These are phyloP conservation scores for Glomus cerebriforme DNA, from an alignment of 192 early-diverging fungal genomes.

Conservation along the genomic window DNA sequence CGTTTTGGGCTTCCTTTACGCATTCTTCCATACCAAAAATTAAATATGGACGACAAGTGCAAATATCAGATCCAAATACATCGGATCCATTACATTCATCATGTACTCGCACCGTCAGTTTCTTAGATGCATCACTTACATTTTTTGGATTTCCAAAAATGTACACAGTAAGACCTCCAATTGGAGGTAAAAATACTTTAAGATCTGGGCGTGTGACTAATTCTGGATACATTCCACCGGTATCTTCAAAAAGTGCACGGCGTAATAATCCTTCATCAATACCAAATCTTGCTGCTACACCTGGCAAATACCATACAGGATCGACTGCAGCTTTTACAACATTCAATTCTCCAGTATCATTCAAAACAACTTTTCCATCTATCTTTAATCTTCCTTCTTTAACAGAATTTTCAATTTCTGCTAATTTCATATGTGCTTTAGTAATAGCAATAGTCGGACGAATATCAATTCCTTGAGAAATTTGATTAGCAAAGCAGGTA, in stretches of 20 bases:
- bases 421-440: constrained; percentile 92
- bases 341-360: constrained; percentile 76
- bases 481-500: constrained; percentile 59
- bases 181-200: constrained; percentile 92
- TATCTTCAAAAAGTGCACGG: constrained; percentile 86
- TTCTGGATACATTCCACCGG: constrained; percentile 95
- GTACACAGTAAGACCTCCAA: constrained; percentile 90
- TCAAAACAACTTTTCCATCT: constrained; percentile 84
- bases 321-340: constrained; percentile 93
- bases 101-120: constrained; percentile 84
- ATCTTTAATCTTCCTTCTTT: constrained; percentile 61
- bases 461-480: constrained; percentile 75
- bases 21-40: constrained; percentile 90
- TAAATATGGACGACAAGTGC: constrained; percentile 81
- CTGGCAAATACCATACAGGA: constrained; percentile 94
- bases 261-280: constrained; percentile 84
- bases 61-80: constrained; percentile 86
- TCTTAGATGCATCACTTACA: constrained; percentile 80
- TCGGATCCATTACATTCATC: constrained; percentile 96
- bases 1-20: constrained; percentile 84
- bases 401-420: constrained; percentile 82
- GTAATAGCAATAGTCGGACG: constrained; percentile 93
- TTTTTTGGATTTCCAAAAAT: constrained; percentile 88
- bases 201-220: constrained; percentile 90
- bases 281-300: constrained; percentile 85